phyloP scores from a whole-genome alignment of 2,329 filamentous ascomycete species.

The Trichophyton equinum region DNA sequence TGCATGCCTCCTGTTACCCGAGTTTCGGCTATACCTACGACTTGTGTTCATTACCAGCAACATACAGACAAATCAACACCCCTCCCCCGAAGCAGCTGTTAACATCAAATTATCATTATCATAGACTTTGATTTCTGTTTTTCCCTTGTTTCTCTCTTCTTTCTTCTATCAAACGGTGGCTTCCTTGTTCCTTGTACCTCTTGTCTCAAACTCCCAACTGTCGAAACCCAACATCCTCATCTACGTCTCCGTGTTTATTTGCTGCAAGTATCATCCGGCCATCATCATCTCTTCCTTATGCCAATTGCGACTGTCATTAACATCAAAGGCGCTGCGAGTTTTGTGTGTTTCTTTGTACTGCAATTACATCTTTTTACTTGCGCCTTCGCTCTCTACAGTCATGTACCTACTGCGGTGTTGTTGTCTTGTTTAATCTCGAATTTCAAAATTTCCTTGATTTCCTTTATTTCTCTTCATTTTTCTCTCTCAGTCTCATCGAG shows the following conservation, averaged over 20 bases:
- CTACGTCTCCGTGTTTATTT: background rate
- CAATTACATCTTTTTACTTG: slow-evolving; percentile 7
- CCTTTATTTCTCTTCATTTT: background rate
- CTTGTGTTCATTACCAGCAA: slow-evolving; percentile 1
- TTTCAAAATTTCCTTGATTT: no score
- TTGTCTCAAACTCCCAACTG: background rate
- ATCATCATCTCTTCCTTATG: background rate
- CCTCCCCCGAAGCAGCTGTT: background rate
- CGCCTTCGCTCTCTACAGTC: background rate
- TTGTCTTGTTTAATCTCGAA: background rate
- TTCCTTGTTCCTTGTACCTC: background rate
- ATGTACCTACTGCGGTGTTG: background rate
- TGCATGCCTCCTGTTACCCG: background rate
- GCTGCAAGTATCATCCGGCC: background rate
- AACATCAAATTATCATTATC: slow-evolving; percentile 1
- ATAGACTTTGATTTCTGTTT: background rate
- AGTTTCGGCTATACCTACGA: slow-evolving; percentile 1
- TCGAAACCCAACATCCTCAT: background rate
- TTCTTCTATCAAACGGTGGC: background rate
- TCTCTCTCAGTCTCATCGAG: background rate
- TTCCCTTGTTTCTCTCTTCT: no score
- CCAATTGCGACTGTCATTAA: background rate
- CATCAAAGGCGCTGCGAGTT: slow-evolving; percentile 1
- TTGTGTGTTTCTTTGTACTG: slow-evolving; percentile 1
- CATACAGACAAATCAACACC: background rate